A percentile compares a stretch with the other conserved stretches of the same genome.
Evolutionary conservation across 257 asterid species (phyloP).

Genomic region (Salvia rosmarinus): DNA sequence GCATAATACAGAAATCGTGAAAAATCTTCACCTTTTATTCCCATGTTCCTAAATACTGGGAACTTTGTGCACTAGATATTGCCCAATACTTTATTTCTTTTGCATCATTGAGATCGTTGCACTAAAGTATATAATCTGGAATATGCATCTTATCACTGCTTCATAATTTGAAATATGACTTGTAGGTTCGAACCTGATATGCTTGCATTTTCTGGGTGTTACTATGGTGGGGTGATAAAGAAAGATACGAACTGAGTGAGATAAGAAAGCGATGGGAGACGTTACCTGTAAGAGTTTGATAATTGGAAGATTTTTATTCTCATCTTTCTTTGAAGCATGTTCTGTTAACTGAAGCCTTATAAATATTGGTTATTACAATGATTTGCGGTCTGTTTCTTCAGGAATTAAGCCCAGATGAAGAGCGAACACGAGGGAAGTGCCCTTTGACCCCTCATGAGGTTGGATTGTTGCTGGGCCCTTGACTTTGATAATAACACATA

Average conservation of each 20-base stretch:
- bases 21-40: slow-evolving; percentile 11
- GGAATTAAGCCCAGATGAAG: slow-evolving; percentile 96
- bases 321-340: slow-evolving; percentile 25
- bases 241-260: slow-evolving; percentile 59
- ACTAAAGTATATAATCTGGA: slow-evolving; percentile 17
- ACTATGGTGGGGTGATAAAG: slow-evolving; percentile 82
- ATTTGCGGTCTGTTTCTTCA: slow-evolving; percentile 40
- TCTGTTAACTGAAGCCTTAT: slow-evolving; percentile 20
- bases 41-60: slow-evolving; percentile 17
- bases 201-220: slow-evolving; percentile 80
- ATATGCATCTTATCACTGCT: slow-evolving; percentile 21
- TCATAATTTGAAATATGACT: slow-evolving; percentile 27
- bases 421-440: slow-evolving; percentile 90
- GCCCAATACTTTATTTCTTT: slow-evolving; percentile 7
- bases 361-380: slow-evolving; percentile 2
- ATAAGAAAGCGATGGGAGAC: slow-evolving; percentile 79
- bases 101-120: slow-evolving; percentile 20
- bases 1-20: slow-evolving; percentile 8
- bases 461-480: slow-evolving; percentile 94
- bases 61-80: neutral
- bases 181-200: slow-evolving; percentile 77
- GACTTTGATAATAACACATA: slow-evolving; percentile 83
- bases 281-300: slow-evolving; percentile 55
- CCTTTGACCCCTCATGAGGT: slow-evolving; percentile 98
- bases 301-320: slow-evolving; percentile 17